phyloP scores from a whole-genome alignment of 2,329 filamentous ascomycete species.

The Geosmithia putterillii region DNA sequence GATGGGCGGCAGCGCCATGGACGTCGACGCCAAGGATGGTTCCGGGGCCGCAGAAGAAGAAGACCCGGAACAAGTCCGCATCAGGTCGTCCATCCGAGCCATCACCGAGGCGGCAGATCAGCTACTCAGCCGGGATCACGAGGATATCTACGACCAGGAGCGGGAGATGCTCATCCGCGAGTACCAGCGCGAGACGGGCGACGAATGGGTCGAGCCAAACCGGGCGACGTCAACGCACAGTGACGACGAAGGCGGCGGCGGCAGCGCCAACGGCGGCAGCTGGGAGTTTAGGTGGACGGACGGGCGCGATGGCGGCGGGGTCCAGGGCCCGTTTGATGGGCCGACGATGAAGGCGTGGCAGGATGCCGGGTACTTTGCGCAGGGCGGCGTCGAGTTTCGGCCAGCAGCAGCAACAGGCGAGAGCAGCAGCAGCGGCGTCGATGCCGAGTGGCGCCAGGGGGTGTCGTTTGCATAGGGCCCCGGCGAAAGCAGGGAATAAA shows the following conservation, averaged over 20 bases:
- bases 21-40: constrained; percentile 42
- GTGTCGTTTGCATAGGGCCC: constrained; percentile 1
- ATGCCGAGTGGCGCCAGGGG: constrained; percentile 3
- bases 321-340: constrained; percentile 80
- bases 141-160: constrained; percentile 86
- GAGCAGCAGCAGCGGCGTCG: too few relatives aligned
- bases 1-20: constrained; percentile 46
- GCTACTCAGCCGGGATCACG: constrained; percentile 68
- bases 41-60: constrained; percentile 20
- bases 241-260: constrained; percentile 6
- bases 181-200: constrained; percentile 74
- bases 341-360: constrained; percentile 84
- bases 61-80: constrained; percentile 55
- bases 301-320: constrained; percentile 63
- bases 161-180: constrained; percentile 73
- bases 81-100: constrained; percentile 63
- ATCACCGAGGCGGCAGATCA: constrained; percentile 88
- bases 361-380: constrained; percentile 82
- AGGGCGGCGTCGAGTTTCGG: constrained; percentile 76
- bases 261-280: neutral
- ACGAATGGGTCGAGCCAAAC: constrained; percentile 58
- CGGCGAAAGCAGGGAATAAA: too few relatives aligned
- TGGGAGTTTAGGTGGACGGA: constrained; percentile 96
- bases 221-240: constrained; percentile 16
- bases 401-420: constrained; percentile 15